These are phyloP conservation scores for Adansonia madagascariensis DNA, from an alignment of 441 rosid genomes.

Conservation along the genomic window DNA sequence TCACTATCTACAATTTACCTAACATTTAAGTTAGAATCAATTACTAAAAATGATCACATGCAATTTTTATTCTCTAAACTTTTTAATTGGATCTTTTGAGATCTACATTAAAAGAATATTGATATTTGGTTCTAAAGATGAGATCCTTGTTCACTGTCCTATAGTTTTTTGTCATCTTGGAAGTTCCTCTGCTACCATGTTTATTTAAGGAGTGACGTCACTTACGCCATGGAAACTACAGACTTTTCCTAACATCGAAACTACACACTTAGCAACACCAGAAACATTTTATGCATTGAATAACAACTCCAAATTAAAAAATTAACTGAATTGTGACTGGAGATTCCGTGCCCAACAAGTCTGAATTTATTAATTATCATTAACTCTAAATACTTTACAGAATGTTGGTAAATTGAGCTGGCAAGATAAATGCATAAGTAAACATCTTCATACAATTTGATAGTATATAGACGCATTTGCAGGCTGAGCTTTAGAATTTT, in stretches of 20 bases:
- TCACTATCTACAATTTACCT: not conserved
- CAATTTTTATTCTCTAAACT: not conserved
- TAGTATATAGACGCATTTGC: not conserved
- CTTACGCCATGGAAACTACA: not conserved
- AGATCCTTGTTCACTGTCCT: not conserved
- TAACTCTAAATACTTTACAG: not conserved
- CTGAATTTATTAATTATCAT: not conserved
- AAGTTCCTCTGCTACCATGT: not conserved
- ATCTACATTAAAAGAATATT: not conserved
- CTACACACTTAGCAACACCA: not conserved
- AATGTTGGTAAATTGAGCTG: not conserved
- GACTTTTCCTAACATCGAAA: not conserved
- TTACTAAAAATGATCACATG: not conserved
- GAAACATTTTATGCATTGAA: not conserved
- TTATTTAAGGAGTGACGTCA: not conserved
- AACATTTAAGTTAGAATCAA: not conserved
- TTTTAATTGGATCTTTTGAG: not conserved
- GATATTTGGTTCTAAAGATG: constrained; percentile 10
- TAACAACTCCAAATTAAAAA: not conserved
- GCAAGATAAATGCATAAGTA: not conserved
- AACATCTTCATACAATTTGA: not conserved
- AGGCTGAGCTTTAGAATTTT: not conserved
- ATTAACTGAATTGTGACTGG: not conserved
- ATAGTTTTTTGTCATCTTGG: not conserved
- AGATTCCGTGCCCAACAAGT: not conserved